Evolutionary conservation across 768 basidiomycete species (phyloP), one percentile per base, ranked within the genome.

Genomic region (Xerocomus brunneocitrinus): DNA sequence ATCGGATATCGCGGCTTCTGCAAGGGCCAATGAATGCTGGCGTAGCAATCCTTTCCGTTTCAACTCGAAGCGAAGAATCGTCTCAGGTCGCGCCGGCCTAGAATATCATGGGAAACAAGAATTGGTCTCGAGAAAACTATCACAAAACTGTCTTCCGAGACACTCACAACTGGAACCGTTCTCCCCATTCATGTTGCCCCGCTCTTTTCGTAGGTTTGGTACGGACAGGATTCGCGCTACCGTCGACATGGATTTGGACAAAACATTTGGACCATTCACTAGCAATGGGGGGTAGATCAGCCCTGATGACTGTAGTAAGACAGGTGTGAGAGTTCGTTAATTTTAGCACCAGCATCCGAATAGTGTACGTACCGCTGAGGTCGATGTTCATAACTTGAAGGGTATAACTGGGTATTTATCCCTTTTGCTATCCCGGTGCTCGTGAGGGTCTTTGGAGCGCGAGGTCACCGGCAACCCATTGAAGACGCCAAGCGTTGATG

Each of bases 331-430:
- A 8, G 24, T 42, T 14, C 9, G 56, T 55, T 61, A 49, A 19
- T 24, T 48, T n/a, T 24, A 30, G 16, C 8, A 7, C 22, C 4
- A 8, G 8, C 13, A 16, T 34, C 16, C 4, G 4, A 34, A 34
- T 13, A 34, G n/a, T 8, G 22, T 25, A 58, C 59, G n/a, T 19
- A 65, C 62, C 28, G 19, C 46, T 59, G 53, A 63, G 49, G 40
- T 62, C 57, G 38, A 63, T 35, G 45, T 56, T 54, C 30, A 76
- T 70, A 4, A 70, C 57, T 47, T 72, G 48, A 22, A 42, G 28
- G 45, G 24, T 19, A 28, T 45, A 3, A 24, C 38, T 31, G 5
- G 44, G 3, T 28, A 52, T 52, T 12, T 49, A n/a, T 36, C 5
- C 36, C n/a, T n/a, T 34, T 12, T 13, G 32, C 13, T 39, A 45